Evolutionary conservation across 2,329 filamentous ascomycete genomes (phyloP), one percentile per base, ranked within the genome.

Genomic region (Chaetomium sp.): DNA sequence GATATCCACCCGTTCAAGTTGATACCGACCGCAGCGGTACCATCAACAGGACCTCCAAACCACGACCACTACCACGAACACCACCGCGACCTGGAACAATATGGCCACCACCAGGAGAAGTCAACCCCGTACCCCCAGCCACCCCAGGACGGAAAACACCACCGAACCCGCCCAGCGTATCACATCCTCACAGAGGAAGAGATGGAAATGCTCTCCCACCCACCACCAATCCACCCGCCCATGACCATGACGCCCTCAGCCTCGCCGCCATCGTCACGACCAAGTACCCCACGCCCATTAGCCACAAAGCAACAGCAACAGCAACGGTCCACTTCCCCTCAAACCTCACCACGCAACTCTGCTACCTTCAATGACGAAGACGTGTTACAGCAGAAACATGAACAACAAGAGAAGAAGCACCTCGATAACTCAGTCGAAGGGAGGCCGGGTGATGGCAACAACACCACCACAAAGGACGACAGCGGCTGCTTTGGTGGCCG

Each of bases 181-280:
- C 56, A 59, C 35, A 5, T 53, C 33, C 47, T 59, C 37, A 56
- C 56, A 27, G 40, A 14, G 5, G 53, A 46, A 11, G 56, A 59
- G 34, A 34, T 59, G 38, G 56, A 59, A 10, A 50, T 59, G 45
- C 50, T 59, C 33, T 50, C 53, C 1, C 53, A 34, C 14, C 56
- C 50, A 10, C 56, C 53, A 0, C 56, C 56, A 4, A 1, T 34
- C 8, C 52, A 40, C 2, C 44, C 52, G 1, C 52, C 52, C 1
- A 54, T 52, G 52, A 40, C 49, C n/a, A 27, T 27, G 19, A 27
- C 19, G 19, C 19, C 19, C 19, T 27, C 56, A 11, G 36, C 45
- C 4, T 42, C 44, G 10, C 42, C 34, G 12, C 38, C 11, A 12
- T n/a, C 32, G 40, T 38, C 37, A 38, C 37, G 37, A 38, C 37